Evolutionary conservation across 2,329 filamentous ascomycete genomes (phyloP), one percentile per base, ranked within the genome.

Genomic region (Madurella fahalii): DNA sequence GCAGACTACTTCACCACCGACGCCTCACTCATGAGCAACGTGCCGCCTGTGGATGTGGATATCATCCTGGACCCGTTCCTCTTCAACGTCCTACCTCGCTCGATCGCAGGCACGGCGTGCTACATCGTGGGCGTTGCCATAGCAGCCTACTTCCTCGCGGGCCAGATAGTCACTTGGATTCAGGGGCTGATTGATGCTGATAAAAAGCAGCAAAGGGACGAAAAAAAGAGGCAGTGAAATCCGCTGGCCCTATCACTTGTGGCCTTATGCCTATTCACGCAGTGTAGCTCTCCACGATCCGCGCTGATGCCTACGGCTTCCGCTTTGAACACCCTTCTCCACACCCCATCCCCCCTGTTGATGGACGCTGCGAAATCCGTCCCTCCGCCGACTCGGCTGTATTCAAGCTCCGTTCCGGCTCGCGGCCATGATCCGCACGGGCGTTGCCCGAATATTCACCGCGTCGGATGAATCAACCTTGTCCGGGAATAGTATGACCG

Each of bases 1-100:
- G 91, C 94, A 45, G 90, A 95, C 64, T 99, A 93, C 74, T 95
- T 89, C 71, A 87, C 89, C 11, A 78, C 83, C 55, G 81, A 96
- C 67, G 71, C 75, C 58, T 79, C 79, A 1, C 79, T 96, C 64
- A 97, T 97, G 93, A 71, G 75, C 47, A 65, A 78, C 58, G 87
- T 89, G 13, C 85, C 86, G 2, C 82, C 84, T 0, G 90, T 97
- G 4, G 75, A 84, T 50, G 87, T 87, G 49, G 93, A 99, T 63
- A 71, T 85, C 69, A 88, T 96, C 64, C 81, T 99, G 20, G 94
- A 97, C 69, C 91, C 91, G 0, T 97, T 86, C 67, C 57, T 95
- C 40, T 72, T 86, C 65, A 94, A 95, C 73, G 67, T 91, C 15
- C 77, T 97, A 50, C 94, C 94, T 12, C 77, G 77, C 49, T 95